Conservation (phyloP, 805 yeast genomes). For the Pichia ethanolica region DNA sequence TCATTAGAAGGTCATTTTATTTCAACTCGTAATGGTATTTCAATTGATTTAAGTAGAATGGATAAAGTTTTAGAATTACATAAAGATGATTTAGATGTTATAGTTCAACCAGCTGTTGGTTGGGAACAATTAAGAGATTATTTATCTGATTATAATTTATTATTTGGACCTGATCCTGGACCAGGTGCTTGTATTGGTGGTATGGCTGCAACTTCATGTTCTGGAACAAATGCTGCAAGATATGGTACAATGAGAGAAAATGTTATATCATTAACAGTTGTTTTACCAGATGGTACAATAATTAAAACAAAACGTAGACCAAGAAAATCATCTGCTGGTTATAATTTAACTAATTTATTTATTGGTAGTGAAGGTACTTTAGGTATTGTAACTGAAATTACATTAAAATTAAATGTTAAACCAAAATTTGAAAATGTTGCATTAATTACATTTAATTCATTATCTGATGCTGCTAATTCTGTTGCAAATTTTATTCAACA, state of each 20-base stretch:
- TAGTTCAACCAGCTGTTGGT: slow-evolving; percentile 72
- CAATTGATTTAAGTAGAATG: slow-evolving; percentile 56
- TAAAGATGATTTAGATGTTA: slow-evolving; percentile 59
- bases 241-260: slow-evolving; percentile 80
- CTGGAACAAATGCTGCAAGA: slow-evolving; percentile 72
- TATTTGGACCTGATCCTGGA: slow-evolving; percentile 75
- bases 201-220: slow-evolving; percentile 68
- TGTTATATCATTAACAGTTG: slow-evolving; percentile 61
- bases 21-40: slow-evolving; percentile 58
- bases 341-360: slow-evolving; percentile 67
- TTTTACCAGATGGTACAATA: slow-evolving; percentile 72
- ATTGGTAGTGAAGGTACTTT: slow-evolving; percentile 81
- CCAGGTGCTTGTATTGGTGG: slow-evolving; percentile 81
- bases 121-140: slow-evolving; percentile 65
- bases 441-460: slow-evolving; percentile 58
- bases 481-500: slow-evolving; percentile 58
- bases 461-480: slow-evolving; percentile 61
- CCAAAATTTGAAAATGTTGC: slow-evolving; percentile 59
- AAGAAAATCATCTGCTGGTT: slow-evolving; percentile 73
- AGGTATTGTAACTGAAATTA: slow-evolving; percentile 64
- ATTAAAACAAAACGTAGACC: slow-evolving; percentile 71
- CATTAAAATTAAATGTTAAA: slow-evolving; percentile 56
- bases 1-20: slow-evolving; percentile 78
- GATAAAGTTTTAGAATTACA: slow-evolving; percentile 49
- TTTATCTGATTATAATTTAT: slow-evolving; percentile 38